Base-by-base conservation (phyloP, 2,329 filamentous ascomycete genomes). In the Fusarium sp. region DNA sequence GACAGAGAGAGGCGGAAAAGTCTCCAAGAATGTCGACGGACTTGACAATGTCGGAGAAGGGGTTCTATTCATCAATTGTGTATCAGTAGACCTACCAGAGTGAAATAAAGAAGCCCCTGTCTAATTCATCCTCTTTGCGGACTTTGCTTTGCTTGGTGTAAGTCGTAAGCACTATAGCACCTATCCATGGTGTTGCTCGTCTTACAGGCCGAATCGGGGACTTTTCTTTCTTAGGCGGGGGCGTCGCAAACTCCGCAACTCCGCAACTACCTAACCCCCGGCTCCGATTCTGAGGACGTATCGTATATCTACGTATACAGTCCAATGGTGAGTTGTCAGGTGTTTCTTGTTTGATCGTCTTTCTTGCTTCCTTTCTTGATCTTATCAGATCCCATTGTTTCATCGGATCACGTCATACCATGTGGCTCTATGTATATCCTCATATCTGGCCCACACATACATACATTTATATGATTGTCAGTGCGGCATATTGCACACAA, bases 191-290 rank as follows among this genome's bases (percentile, higher is more conserved):
- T 40, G 18, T 27, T 14, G 8, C 18, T 67, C 71, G 69, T 70
- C 48, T 62, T 43, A 41, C 52, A 68, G 46, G 50, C 64, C 71
- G 51, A 55, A 63, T 64, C 55, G 63, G 62, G 52, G 42, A 49
- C 37, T 62, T 54, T 54, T 10, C 25, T 25, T 25, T 31, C 18
- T 35, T 21, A 4, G 27, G 21, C 59, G 46, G 59, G 45, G 59
- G 45, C 52, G 21, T 33, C 35, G 41, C 54, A 73, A 73, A 73
- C 60, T 73, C 72, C 70, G 71, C 74, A 76, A 75, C 50, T 76
- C 74, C 74, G 74, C 73, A 76, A 68, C 52, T 70, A n/a, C n/a
- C n/a, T n/a, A n/a, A n/a, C n/a, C 25, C 67, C 72, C 71, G 72
- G 70, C 60, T 73, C 72, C 70, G 72, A 69, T 51, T 25, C 25